A percentile compares a stretch with the other conserved stretches of the same genome.
These are phyloP conservation scores for Penicillium sp. DNA, from an alignment of 2,329 filamentous ascomycete genomes.

Conservation along the genomic window DNA sequence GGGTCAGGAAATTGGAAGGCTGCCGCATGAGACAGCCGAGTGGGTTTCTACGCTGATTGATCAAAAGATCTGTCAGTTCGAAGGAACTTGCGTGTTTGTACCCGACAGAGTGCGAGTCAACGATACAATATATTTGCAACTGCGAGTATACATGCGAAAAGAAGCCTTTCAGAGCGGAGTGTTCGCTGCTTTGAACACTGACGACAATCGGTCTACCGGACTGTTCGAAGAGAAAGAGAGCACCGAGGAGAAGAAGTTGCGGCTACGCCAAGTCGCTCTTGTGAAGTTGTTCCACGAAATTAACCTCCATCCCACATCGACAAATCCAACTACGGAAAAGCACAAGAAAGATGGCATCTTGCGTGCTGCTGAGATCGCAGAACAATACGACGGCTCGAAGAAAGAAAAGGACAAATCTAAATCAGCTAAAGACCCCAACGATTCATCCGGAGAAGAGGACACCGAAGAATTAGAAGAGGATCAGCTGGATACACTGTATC, in stretches of 20 bases:
- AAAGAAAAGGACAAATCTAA: conserved; percentile 43
- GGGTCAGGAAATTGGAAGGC: conserved; percentile 79
- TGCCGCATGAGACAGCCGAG: conserved; percentile 80
- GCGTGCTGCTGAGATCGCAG: conserved; percentile 82
- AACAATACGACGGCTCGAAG: conserved; percentile 66
- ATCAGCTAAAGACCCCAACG: conserved; percentile 37
- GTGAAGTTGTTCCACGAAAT: conserved; percentile 89
- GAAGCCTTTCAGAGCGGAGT: conserved; percentile 68
- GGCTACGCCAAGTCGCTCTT: conserved; percentile 80
- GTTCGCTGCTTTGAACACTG: conserved; percentile 50
- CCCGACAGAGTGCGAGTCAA: conserved; percentile 83
- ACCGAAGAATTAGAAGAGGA: conserved; percentile 91
- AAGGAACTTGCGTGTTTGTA: conserved; percentile 83
- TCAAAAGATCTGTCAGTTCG: conserved; percentile 82
- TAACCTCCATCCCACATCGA: conserved; percentile 71
- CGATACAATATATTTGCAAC: conserved; percentile 89
- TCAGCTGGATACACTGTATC: conserved; percentile 89
- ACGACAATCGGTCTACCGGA: conserved; percentile 68
- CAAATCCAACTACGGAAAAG: conserved; percentile 71
- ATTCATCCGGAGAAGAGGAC: conserved; percentile 68
- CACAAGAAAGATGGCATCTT: conserved; percentile 82
- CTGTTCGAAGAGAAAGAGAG: conserved; percentile 86
- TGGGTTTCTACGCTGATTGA: conserved; percentile 94
- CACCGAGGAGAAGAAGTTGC: conserved; percentile 75
- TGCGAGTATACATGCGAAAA: conserved; percentile 72